Evolutionary conservation across 2,329 filamentous ascomycete genomes (phyloP), one percentile per base, ranked within the genome.

Genomic region (Xylariaceae sp.): DNA sequence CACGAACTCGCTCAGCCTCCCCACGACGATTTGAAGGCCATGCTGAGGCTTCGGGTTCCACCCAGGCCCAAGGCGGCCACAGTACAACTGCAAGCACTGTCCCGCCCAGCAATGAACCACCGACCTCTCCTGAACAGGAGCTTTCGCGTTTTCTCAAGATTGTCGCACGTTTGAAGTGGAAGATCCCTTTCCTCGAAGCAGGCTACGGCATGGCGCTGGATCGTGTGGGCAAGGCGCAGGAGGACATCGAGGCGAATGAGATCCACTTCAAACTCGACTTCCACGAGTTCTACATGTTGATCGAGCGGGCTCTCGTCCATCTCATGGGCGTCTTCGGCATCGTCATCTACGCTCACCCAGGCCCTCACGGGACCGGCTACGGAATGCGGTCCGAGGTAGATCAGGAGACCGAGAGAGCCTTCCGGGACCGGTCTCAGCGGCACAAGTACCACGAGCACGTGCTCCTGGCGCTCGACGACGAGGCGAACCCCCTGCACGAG

Each of bases 251-350:
- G 6, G 48, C 41, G 2, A 42, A 46, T 17, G 77, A 82, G 58
- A 69, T 76, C 12, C 85, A 85, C 70, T 87, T 87, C 66, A 86
- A 87, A 58, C 70, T 87, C 6, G 83, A 87, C 54, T 88, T 87
- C 47, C 80, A 84, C 60, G 83, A 88, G 54, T 87, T 82, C 59
- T 87, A 87, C 63, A 76, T 78, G 36, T 70, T 85, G 24, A 72
- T 87, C 5, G 83, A 88, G 61, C 76, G 83, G 19, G 81, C 81
- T 0, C 67, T 87, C 6, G 79, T 85, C 2, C 74, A 81, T 32
- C 64, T 85, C 1, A 70, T 85, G n/a, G 70, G 70, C 1, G 72
- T 85, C 0, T 83, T 80, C 42, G 77, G 74, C 6, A 68, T 85
- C 4, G 55, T 58, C 0, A 65, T 86, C 0, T 40, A 47, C 24